phyloP scores from a whole-genome alignment of 202 grass and related monocot species.

The Setaria italica region DNA sequence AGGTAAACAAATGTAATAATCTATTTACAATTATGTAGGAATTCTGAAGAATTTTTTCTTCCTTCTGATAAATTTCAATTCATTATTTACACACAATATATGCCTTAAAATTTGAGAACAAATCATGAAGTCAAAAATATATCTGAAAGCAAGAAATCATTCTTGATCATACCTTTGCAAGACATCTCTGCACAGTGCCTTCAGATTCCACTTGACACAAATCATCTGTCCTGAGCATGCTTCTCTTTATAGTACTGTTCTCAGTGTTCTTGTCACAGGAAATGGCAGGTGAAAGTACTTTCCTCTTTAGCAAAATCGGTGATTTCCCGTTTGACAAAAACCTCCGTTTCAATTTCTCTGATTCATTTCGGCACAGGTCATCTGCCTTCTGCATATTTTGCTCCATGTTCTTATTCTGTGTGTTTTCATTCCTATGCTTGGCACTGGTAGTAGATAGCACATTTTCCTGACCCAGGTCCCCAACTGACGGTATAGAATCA shows the following conservation, averaged over 20 bases:
- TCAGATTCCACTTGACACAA: constrained; percentile 33
- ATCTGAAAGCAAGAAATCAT: neutral
- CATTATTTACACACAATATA: neutral
- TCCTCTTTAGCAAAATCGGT: constrained; percentile 38
- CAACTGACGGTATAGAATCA: constrained; percentile 14
- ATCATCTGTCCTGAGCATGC: constrained; percentile 34
- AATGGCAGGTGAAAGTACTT: neutral
- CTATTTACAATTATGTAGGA: neutral
- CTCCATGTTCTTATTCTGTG: constrained; percentile 24
- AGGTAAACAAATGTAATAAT: neutral
- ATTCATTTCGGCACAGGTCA: constrained; percentile 22
- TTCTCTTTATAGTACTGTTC: constrained; percentile 20
- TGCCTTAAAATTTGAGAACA: neutral
- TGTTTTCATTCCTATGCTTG: constrained; percentile 24
- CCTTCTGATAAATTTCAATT: too few species aligned
- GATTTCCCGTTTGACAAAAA: constrained; percentile 41
- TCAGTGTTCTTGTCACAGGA: constrained; percentile 9
- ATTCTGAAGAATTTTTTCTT: too few species aligned
- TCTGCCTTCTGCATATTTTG: constrained; percentile 31
- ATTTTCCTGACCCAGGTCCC: constrained; percentile 33
- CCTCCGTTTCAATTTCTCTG: constrained; percentile 29
- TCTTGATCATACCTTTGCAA: constrained; percentile 45
- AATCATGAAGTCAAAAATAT: neutral
- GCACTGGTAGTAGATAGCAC: constrained; percentile 1
- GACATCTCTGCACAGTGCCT: constrained; percentile 31